Base-by-base conservation (phyloP, 2,329 filamentous ascomycete species). In the Colletotrichum sp. region DNA sequence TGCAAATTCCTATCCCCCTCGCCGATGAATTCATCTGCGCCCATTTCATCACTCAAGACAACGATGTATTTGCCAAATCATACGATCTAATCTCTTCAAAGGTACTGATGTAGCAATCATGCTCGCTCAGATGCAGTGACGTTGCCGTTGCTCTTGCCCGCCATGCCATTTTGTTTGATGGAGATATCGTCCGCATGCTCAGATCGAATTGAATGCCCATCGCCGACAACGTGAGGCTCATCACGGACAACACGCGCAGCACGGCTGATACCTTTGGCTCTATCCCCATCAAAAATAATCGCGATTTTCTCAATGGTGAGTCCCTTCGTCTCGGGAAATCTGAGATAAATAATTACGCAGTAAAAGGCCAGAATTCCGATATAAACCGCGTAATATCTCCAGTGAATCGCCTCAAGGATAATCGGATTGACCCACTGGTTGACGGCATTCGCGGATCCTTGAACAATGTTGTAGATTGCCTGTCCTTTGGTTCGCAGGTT, bases 361-460 rank as follows among this genome's bases (percentile, higher is more conserved):
- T 84, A 80, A 8, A 82, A 71, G 5, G 78, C 78, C 18, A 86
- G 59, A 52, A 84, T 84, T 8, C 82, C 83, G 69, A 83, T 81
- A 66, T 84, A 87, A n/a, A 87, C 81, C 39, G 84, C 82, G 62
- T 85, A 87, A 71, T 86, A 87, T 66, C 81, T 84, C 84, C 85
- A 87, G 0, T 75, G 79, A 15, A 87, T 83, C 0, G 75, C 80
- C 2, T 80, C 76, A 68, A 88, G 82, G 0, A 84, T 85, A 5
- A 87, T 83, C 0, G 86, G 86, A 63, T 86, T 86, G 63, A 85
- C 83, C 64, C 52, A 57, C 15, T 85, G 85, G 72, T 85, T 84
- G 30, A 84, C 85, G 62, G 86, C 82, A 4, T 79, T 82, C 7
- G 82, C 30, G 36, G 44, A n/a, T 36, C 64, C 64, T 18, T 66